A percentile compares a stretch with the other conserved stretches of the same genome.
These are phyloP conservation scores for Gremmenia infestans DNA, from an alignment of 2,329 filamentous ascomycete genomes.

Conservation along the genomic window DNA sequence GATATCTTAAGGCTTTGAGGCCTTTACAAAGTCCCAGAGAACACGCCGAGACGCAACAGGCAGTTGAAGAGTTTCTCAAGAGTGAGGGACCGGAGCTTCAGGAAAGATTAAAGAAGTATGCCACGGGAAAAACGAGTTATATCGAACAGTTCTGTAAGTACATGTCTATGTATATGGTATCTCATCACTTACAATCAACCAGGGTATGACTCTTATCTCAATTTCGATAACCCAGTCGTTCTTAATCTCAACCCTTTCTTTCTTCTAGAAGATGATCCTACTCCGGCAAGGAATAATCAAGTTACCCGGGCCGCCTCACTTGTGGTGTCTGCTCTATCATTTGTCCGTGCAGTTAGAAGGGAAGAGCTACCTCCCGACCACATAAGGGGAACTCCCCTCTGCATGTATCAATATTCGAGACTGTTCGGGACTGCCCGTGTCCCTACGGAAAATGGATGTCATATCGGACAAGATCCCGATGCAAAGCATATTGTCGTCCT, in stretches of 20 bases:
- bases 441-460: constrained; percentile 88
- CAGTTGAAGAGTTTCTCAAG: constrained; percentile 77
- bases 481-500: constrained; percentile 91
- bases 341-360: constrained; percentile 85
- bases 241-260: constrained; percentile 98
- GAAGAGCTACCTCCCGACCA: constrained; percentile 91
- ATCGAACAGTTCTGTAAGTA: constrained; percentile 96
- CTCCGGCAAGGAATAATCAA: constrained; percentile 92
- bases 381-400: constrained; percentile 75
- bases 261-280: constrained; percentile 93
- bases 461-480: constrained; percentile 91
- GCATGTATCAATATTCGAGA: constrained; percentile 97
- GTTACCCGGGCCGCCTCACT: constrained; percentile 91
- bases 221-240: constrained; percentile 96
- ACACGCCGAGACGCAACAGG: constrained; percentile 73
- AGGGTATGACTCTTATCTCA: constrained; percentile 99
- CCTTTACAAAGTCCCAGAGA: constrained; percentile 79
- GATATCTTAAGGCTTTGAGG: constrained; percentile 72
- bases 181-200: background rate
- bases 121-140: constrained; percentile 85
- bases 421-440: constrained; percentile 93
- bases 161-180: background rate
- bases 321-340: constrained; percentile 83
- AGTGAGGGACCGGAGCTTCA: constrained; percentile 80
- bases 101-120: constrained; percentile 85